Conservation (phyloP, 768 basidiomycete species). For the Aureoboletus auriporus region DNA sequence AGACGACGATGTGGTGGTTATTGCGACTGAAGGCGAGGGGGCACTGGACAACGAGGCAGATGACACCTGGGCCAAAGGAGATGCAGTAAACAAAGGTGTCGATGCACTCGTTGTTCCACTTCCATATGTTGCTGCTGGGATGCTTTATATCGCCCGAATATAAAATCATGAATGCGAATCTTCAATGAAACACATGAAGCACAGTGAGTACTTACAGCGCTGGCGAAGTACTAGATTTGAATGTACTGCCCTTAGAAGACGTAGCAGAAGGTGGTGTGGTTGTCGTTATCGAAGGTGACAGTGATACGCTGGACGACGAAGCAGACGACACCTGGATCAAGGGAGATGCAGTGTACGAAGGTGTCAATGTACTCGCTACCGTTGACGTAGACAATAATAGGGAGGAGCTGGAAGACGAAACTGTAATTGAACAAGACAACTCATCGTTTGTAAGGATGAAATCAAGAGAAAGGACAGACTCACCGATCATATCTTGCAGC, state of each 20-base stretch:
- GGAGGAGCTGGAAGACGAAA: background rate
- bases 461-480: background rate
- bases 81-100: too few species aligned
- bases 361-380: background rate
- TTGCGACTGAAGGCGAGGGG: too few species aligned
- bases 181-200: background rate
- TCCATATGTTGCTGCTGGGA: too few species aligned
- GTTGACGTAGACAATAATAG: background rate
- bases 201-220: slow-evolving; percentile 1
- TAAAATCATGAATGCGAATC: background rate
- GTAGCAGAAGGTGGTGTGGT: too few species aligned
- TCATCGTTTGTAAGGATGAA: background rate
- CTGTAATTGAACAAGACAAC: background rate
- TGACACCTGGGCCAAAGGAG: background rate
- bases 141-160: too few species aligned
- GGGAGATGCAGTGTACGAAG: background rate
- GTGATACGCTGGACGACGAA: background rate
- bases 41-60: background rate
- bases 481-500: background rate
- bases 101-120: too few species aligned
- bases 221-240: background rate
- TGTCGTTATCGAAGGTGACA: too few species aligned
- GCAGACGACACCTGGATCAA: too few species aligned
- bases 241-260: too few species aligned
- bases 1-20: too few species aligned